A percentile compares a stretch with the other conserved stretches of the same genome.
These are phyloP conservation scores for Ambrosia artemisiifolia DNA, from an alignment of 129 eudicot genomes.

Conservation along the genomic window DNA sequence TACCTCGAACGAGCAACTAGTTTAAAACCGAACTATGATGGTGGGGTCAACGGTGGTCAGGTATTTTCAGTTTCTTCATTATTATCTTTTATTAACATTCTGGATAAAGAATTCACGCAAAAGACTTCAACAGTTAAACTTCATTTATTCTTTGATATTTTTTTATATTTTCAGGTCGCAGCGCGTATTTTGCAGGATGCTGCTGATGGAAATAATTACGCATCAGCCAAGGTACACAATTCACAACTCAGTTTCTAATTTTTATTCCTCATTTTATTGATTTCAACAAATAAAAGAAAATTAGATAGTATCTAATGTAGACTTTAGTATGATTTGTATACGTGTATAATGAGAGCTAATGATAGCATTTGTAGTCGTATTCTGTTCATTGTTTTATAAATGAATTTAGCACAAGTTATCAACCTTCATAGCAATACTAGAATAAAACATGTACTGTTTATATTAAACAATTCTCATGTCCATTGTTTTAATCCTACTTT, in stretches of 20 bases:
- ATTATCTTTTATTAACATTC: neutral
- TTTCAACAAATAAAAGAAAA: no score
- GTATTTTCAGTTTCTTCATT: slow-evolving; percentile 33
- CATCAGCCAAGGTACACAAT: slow-evolving; percentile 68
- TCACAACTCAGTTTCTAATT: neutral
- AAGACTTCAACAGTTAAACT: neutral
- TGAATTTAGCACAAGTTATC: no score
- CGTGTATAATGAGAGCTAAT: no score
- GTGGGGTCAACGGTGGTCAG: slow-evolving; percentile 96
- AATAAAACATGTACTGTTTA: no score
- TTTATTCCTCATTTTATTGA: no score
- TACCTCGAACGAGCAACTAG: slow-evolving; percentile 86
- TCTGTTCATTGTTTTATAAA: neutral
- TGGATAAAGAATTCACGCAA: neutral
- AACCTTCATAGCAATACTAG: no score
- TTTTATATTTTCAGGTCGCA: slow-evolving; percentile 59
- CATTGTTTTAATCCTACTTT: neutral
- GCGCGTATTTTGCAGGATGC: slow-evolving; percentile 91
- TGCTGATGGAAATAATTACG: slow-evolving; percentile 67
- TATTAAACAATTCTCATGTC: no score
- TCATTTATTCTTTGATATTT: neutral
- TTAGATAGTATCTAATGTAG: no score
- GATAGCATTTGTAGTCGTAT: neutral
- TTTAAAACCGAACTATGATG: slow-evolving; percentile 84
- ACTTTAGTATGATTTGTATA: no score